Conservation (phyloP, 768 basidiomycete species). For the Lentinula sp. region DNA sequence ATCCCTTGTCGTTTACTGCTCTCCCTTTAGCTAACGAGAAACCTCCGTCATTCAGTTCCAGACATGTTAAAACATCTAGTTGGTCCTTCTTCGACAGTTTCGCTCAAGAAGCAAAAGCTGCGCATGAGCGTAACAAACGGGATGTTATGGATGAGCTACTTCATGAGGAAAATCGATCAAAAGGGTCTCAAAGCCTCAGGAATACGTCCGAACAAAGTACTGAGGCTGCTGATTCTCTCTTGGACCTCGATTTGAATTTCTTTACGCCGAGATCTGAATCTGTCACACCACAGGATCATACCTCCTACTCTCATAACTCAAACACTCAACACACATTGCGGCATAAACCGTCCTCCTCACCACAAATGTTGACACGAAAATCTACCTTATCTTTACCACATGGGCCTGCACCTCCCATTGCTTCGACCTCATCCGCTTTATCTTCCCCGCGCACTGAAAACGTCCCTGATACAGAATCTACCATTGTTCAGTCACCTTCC, state of each 20-base stretch:
- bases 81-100: conserved; percentile 58
- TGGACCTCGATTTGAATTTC: conserved; percentile 29
- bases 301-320: not conserved
- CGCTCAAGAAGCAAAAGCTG: conserved; percentile 46
- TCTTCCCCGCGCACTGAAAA: conserved; percentile 10
- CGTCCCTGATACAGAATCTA: conserved; percentile 3
- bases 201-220: not conserved
- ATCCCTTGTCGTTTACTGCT: conserved; percentile 31
- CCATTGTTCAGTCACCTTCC: conserved; percentile 13
- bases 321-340: conserved; percentile 7
- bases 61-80: conserved; percentile 20
- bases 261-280: not conserved
- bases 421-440: conserved; percentile 17
- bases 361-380: conserved; percentile 26
- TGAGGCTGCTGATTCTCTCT: conserved; percentile 13
- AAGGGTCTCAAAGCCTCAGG: conserved; percentile 32
- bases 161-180: conserved; percentile 64
- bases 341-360: conserved; percentile 24
- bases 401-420: conserved; percentile 13
- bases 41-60: not conserved
- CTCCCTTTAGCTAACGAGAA: not conserved
- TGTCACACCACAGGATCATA: not conserved
- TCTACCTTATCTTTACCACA: conserved; percentile 16
- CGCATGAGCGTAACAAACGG: conserved; percentile 45
- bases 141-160: conserved; percentile 60